Conservation (phyloP, 1,139 yeast species). For the Debaryomycetaceae sp. region DNA sequence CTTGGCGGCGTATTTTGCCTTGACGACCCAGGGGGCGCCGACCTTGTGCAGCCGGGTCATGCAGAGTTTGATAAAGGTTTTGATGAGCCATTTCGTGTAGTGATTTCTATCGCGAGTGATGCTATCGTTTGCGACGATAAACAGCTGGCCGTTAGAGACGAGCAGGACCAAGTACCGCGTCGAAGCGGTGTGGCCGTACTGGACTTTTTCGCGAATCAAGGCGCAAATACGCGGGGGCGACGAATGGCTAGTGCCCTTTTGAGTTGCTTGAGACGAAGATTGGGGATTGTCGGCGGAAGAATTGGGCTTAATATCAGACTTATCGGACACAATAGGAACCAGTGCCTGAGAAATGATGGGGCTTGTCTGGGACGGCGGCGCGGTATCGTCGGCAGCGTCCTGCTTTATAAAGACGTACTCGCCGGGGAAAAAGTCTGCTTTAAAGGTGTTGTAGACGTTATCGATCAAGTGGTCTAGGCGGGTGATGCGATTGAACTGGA, state of each 20-base stretch:
- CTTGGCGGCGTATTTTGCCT: conserved; percentile 55
- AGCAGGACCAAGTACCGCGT: conserved; percentile 56
- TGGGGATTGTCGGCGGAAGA: background rate
- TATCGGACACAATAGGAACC: background rate
- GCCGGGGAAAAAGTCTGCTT: conserved; percentile 84
- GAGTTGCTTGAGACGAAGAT: background rate
- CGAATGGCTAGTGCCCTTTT: background rate
- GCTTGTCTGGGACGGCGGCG: no score
- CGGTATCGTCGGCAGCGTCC: background rate
- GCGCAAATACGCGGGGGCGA: conserved; percentile 12
- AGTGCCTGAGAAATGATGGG: no score
- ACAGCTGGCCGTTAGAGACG: conserved; percentile 40
- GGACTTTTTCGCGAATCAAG: conserved; percentile 35
- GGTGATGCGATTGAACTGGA: conserved; percentile 77
- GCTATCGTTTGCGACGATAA: conserved; percentile 63
- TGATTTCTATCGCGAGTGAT: conserved; percentile 75
- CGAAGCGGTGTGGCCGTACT: conserved; percentile 47
- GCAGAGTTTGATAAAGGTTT: conserved; percentile 80
- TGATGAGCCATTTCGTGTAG: conserved; percentile 82
- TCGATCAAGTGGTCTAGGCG: conserved; percentile 83
- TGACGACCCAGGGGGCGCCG: conserved; percentile 98
- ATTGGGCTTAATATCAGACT: background rate
- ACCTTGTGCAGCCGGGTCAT: conserved; percentile 71
- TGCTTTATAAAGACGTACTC: conserved; percentile 59
- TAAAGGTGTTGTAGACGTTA: conserved; percentile 64